Evolutionary conservation across 495 filamentous ascomycete species (phyloP), one percentile per base, ranked within the genome.

Genomic region (Penicillium fimorum): DNA sequence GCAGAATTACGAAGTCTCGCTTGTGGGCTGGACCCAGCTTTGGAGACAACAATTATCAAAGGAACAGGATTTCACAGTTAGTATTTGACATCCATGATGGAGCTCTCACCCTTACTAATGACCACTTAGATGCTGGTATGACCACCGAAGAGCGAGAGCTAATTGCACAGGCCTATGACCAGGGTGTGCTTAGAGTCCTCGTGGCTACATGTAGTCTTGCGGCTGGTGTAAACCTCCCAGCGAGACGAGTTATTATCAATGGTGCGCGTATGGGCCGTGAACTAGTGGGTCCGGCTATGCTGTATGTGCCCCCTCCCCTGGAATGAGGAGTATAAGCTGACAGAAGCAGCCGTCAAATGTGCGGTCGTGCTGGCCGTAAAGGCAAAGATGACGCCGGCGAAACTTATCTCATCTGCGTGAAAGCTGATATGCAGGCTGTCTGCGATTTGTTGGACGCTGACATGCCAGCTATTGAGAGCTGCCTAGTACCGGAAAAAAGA

Each of bases 201-300:
- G 87, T 90, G 15, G 90, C 90, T 18, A 94, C 90, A 13, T 91
- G 88, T 56, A 91, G 87, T 58, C 83, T 94, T 54, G 89, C 90
- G n/a, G 89, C 90, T 38, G 90, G 90, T 12, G 88, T 94, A 42
- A 94, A 94, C 70, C 76, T 90, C 41, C 82, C 81, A 3, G 90
- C 90, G 11, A 75, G 90, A 58, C 74, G 90, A 60, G 90, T 94
- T 4, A 91, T 94, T 37, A 81, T 94, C 29, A 86, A 90, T 63
- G 85, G 84, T 25, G 89, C 85, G 29, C 77, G 86, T 15, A 91
- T 91, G 89, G 90, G 90, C 9, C 79, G 86, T 18, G 87, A 92
- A 45, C 72, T 91, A 24, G 83, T 92, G 37, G 87, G 86, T 0
- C 89, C 89, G 3, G 83, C 89, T 22, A 88, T 91, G 84, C 72